A percentile compares a stretch with the other conserved stretches of the same genome.
Conservation (phyloP, 2,329 filamentous ascomycete genomes). For the Colletotrichum liriopes region DNA sequence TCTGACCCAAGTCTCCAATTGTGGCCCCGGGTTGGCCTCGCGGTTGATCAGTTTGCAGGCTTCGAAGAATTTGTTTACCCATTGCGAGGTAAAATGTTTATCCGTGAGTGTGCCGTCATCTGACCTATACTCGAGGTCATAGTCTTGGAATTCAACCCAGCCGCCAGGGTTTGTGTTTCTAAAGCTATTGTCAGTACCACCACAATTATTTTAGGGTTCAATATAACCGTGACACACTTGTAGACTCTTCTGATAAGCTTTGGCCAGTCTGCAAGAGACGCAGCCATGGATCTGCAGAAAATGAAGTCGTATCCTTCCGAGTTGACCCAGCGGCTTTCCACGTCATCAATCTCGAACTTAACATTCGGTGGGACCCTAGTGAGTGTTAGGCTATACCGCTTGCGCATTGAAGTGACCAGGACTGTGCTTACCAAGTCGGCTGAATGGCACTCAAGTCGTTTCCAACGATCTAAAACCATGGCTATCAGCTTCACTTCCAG, state of each 20-base stretch:
- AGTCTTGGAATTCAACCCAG: conserved; percentile 53
- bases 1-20: conserved; percentile 49
- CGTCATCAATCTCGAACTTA: conserved; percentile 77
- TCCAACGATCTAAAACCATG: conserved; percentile 19
- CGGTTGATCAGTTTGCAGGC: conserved; percentile 44
- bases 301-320: conserved; percentile 53
- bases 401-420: too few species aligned
- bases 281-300: conserved; percentile 45
- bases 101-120: conserved; percentile 49
- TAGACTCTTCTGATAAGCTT: conserved; percentile 16
- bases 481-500: neutral
- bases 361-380: conserved; percentile 72
- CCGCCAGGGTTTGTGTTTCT: conserved; percentile 56
- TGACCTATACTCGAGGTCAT: conserved; percentile 46
- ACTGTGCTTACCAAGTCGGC: conserved; percentile 11
- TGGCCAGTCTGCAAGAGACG: conserved; percentile 24
- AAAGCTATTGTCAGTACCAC: neutral
- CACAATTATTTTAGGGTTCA: neutral
- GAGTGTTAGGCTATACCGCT: neutral
- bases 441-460: conserved; percentile 40
- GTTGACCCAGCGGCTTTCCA: conserved; percentile 64
- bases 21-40: conserved; percentile 46
- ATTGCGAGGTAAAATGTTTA: conserved; percentile 40
- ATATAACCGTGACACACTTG: neutral
- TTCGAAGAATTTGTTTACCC: conserved; percentile 44